These are phyloP conservation scores for Dendrothele bispora DNA, from an alignment of 768 basidiomycete genomes.

Conservation along the genomic window DNA sequence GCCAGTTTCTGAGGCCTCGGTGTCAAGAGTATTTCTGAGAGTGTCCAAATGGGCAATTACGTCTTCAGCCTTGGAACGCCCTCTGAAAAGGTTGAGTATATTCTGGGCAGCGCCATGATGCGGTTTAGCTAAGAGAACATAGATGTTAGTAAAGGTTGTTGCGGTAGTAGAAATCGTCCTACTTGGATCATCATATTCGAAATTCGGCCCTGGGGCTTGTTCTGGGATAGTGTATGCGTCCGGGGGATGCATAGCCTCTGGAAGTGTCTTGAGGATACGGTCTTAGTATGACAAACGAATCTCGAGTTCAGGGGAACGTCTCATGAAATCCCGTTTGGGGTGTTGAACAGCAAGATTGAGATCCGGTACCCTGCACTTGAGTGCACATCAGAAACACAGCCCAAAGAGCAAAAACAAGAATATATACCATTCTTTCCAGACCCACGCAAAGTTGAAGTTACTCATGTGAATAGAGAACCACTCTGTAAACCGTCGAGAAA, in stretches of 20 bases:
- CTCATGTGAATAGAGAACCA: conserved; percentile 98
- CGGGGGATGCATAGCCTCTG: conserved; percentile 71
- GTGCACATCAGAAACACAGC: not conserved
- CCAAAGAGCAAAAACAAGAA: not conserved
- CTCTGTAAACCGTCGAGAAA: conserved; percentile 79
- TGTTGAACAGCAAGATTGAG: conserved; percentile 71
- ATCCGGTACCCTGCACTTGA: conserved; percentile 74
- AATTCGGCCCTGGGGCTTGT: conserved; percentile 77
- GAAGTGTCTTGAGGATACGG: conserved; percentile 85
- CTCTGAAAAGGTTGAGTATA: conserved; percentile 79
- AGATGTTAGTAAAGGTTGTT: conserved; percentile 1
- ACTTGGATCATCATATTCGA: conserved; percentile 83
- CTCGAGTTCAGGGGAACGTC: conserved; percentile 84
- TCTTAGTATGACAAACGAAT: conserved; percentile 92
- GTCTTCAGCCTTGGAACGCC: conserved; percentile 76
- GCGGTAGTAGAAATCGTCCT: conserved; percentile 19
- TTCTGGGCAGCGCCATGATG: conserved; percentile 80
- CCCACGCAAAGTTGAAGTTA: conserved; percentile 98
- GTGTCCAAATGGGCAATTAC: conserved; percentile 74
- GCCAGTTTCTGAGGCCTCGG: conserved; percentile 48
- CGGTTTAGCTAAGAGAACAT: conserved; percentile 63
- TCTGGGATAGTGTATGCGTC: conserved; percentile 63
- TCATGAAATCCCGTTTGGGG: conserved; percentile 87
- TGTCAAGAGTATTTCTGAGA: conserved; percentile 64
- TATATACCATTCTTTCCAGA: conserved; percentile 97